These are phyloP conservation scores for Solanum lignicaule DNA, from an alignment of 257 asterid species.

Conservation along the genomic window DNA sequence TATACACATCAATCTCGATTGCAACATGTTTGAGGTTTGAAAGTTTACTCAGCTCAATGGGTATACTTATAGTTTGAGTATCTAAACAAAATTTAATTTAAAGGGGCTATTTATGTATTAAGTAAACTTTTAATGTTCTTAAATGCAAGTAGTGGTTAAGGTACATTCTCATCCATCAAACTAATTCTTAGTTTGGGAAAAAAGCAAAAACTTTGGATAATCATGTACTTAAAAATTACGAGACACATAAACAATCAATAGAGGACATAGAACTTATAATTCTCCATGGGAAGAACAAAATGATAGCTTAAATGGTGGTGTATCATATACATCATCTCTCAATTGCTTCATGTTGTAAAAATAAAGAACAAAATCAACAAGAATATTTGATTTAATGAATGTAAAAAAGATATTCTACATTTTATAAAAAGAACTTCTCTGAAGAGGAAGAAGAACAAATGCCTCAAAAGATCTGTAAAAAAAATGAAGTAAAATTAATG, in stretches of 20 bases:
- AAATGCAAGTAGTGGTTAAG: neutral
- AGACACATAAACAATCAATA: neutral
- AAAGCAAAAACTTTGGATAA: neutral
- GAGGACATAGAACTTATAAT: conserved; percentile 39
- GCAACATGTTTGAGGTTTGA: neutral
- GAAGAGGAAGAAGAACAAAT: conserved; percentile 6
- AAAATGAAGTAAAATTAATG: conserved; percentile 5
- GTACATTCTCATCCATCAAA: neutral
- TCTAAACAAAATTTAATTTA: neutral
- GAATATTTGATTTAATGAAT: neutral
- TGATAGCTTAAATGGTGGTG: conserved; percentile 65
- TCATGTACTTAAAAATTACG: neutral
- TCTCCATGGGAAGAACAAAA: conserved; percentile 52
- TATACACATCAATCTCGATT: neutral
- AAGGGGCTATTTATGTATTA: neutral
- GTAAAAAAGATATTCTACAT: neutral
- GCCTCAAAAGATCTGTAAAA: conserved; percentile 42
- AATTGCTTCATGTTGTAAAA: conserved; percentile 61
- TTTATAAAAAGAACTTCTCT: conserved; percentile 20
- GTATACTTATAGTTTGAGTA: neutral
- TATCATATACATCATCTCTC: conserved; percentile 50
- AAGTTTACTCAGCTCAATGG: neutral
- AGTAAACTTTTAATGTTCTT: neutral
- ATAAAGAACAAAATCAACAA: neutral
- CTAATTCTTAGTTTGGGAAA: neutral